Evolutionary conservation across 164 flowering plant species (phyloP).

Genomic region (Sextonia rubra): DNA sequence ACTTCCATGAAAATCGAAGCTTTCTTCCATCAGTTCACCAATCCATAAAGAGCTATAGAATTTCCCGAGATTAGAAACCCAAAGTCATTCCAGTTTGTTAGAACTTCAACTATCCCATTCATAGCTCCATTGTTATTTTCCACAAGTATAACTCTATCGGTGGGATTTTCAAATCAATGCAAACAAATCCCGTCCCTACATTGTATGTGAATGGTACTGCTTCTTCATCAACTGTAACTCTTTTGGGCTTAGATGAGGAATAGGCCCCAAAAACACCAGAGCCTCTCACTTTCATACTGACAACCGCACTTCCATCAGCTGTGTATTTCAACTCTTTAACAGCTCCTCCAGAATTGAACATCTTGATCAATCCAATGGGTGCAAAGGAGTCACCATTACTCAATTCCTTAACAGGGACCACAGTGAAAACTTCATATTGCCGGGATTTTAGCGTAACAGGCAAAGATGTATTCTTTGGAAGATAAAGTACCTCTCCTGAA

Average conservation of each 20-base stretch:
- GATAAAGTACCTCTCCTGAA: slow-evolving; percentile 37
- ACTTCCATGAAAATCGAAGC: no score
- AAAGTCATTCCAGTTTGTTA: no score
- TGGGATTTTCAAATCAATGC: neutral
- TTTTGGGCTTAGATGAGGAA: slow-evolving; percentile 18
- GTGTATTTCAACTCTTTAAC: neutral
- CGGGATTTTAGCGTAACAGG: slow-evolving; percentile 61
- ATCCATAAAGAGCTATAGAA: no score
- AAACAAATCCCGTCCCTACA: neutral
- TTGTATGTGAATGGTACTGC: neutral
- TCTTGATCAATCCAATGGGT: neutral
- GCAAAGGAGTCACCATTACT: neutral
- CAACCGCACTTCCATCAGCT: neutral
- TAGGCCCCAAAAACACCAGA: slow-evolving; percentile 74
- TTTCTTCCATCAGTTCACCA: no score
- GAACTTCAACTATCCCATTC: no score
- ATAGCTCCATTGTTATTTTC: no score
- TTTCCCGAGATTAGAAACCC: no score
- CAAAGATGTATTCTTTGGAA: slow-evolving; percentile 44
- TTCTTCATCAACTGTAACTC: neutral
- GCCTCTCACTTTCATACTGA: slow-evolving; percentile 56
- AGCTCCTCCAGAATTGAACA: slow-evolving; percentile 5
- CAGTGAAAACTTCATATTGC: slow-evolving; percentile 52
- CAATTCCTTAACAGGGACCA: slow-evolving; percentile 51
- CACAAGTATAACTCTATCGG: neutral